A percentile compares a stretch with the other conserved stretches of the same genome.
Conservation (phyloP, 1,284 basidiomycete genomes). For the Coniferiporia weirii region DNA sequence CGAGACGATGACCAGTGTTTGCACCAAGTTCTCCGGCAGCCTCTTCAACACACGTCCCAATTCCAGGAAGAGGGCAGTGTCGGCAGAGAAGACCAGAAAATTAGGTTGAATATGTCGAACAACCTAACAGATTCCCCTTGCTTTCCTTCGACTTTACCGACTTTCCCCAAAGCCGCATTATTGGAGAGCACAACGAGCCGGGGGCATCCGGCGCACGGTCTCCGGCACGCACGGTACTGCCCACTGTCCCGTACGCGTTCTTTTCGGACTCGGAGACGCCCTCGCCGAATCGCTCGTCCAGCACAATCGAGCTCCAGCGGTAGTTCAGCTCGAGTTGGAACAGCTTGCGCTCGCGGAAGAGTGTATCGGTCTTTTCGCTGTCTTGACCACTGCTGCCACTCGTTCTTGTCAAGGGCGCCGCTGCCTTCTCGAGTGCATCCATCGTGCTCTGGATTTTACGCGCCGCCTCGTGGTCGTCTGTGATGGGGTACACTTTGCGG, state of each 20-base stretch:
- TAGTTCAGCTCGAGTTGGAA: slow-evolving; percentile 22
- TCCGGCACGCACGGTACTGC: slow-evolving; percentile 11
- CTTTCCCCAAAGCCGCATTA: not conserved
- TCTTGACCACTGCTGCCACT: not conserved
- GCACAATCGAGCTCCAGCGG: slow-evolving; percentile 21
- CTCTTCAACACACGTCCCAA: not conserved
- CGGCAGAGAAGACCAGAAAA: not conserved
- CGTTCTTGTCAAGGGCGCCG: not conserved
- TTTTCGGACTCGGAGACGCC: not conserved
- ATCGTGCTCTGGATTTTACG: not conserved
- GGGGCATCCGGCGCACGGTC: slow-evolving; percentile 23
- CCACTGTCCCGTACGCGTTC: slow-evolving; percentile 10
- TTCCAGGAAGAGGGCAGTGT: not conserved
- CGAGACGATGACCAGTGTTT: no score
- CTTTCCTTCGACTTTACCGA: not conserved
- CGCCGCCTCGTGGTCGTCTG: not conserved
- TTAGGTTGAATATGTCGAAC: not conserved
- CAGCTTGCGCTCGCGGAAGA: slow-evolving; percentile 12
- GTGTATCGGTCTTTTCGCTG: not conserved
- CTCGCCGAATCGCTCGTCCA: slow-evolving; percentile 13
- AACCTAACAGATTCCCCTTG: not conserved
- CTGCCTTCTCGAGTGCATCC: not conserved
- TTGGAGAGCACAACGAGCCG: not conserved
- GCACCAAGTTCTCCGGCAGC: slow-evolving; percentile 8
- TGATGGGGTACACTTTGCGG: not conserved